A percentile compares a stretch with the other conserved stretches of the same genome.
phyloP scores from a whole-genome alignment of 805 yeast species.

The Ogataea methanolica region DNA sequence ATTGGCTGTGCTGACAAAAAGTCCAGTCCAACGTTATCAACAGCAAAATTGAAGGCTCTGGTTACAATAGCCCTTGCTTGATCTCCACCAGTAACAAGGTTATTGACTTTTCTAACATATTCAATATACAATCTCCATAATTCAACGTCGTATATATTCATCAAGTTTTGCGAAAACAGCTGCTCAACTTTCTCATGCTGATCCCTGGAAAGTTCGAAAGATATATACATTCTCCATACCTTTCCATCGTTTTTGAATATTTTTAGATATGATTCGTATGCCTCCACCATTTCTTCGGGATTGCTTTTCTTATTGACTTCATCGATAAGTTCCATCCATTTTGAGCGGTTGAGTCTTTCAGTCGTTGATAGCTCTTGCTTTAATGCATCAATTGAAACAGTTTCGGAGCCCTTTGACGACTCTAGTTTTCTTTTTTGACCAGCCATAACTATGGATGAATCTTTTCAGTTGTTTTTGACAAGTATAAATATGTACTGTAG shows the following conservation, averaged over 20 bases:
- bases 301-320: slow-evolving; percentile 47
- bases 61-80: slow-evolving; percentile 68
- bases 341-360: slow-evolving; percentile 47
- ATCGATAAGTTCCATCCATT: slow-evolving; percentile 55
- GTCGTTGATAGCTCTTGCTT: slow-evolving; percentile 45
- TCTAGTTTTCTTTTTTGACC: neutral
- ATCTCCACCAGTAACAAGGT: slow-evolving; percentile 76
- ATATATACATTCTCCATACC: slow-evolving; percentile 73
- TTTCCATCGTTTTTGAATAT: slow-evolving; percentile 65
- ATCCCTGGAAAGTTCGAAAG: slow-evolving; percentile 56
- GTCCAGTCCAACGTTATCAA: slow-evolving; percentile 75
- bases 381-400: slow-evolving; percentile 46
- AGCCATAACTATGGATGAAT: neutral
- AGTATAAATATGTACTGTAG: too few relatives aligned
- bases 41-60: slow-evolving; percentile 81
- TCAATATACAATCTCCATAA: slow-evolving; percentile 76
- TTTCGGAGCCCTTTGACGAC: slow-evolving; percentile 28
- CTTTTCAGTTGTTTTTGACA: neutral
- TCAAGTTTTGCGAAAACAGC: slow-evolving; percentile 60
- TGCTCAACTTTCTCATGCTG: slow-evolving; percentile 63
- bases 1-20: slow-evolving; percentile 55
- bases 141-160: slow-evolving; percentile 56
- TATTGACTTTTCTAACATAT: slow-evolving; percentile 68
- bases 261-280: slow-evolving; percentile 55
- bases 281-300: slow-evolving; percentile 52